Conservation (phyloP, 768 basidiomycete genomes). For the Macrolepiota dolichaula region DNA sequence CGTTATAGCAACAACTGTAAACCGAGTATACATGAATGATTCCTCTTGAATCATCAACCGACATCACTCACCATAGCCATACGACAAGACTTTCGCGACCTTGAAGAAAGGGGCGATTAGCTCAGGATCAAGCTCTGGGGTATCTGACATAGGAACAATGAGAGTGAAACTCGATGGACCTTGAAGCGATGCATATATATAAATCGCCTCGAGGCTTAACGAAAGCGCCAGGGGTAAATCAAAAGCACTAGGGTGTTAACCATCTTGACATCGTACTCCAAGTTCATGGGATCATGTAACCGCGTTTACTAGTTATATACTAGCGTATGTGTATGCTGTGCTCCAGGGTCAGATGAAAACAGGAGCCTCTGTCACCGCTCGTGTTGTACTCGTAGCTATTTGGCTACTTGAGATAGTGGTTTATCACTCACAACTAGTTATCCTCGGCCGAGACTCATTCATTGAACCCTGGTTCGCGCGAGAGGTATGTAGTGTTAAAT, state of each 20-base stretch:
- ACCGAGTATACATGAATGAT: background rate
- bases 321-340: background rate
- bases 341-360: slow-evolving; percentile 3
- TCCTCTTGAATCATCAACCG: background rate
- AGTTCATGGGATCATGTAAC: background rate
- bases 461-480: too few species aligned
- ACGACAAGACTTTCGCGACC: background rate
- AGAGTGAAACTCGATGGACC: background rate
- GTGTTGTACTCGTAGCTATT: too few species aligned
- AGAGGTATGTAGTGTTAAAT: too few species aligned
- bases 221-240: background rate
- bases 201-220: background rate
- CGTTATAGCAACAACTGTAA: slow-evolving; percentile 1
- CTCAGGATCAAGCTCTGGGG: background rate
- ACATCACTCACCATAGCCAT: background rate
- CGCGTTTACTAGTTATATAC: background rate
- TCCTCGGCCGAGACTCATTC: background rate
- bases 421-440: background rate
- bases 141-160: background rate
- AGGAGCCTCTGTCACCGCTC: background rate
- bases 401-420: background rate
- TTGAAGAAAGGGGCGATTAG: background rate
- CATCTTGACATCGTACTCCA: background rate
- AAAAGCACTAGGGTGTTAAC: background rate
- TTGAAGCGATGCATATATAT: background rate